Base-by-base conservation (phyloP, 371 early-diverging fungal genomes). In the Mucor irregularis region DNA sequence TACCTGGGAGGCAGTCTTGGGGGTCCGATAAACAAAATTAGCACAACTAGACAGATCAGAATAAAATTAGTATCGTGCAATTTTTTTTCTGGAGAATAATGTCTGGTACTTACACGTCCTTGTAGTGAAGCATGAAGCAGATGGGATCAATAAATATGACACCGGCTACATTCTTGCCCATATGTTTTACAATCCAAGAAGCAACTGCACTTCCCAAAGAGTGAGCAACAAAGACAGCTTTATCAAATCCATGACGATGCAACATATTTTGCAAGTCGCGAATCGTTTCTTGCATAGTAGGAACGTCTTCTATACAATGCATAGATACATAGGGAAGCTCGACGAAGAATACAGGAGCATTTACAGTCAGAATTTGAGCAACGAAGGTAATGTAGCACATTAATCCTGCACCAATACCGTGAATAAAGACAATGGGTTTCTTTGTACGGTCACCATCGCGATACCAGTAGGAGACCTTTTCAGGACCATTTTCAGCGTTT, bases 241-340 rank as follows among this genome's bases (percentile, higher is more conserved):
- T 73, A 1, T 64, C 26, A 49, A 73, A 83, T 3, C 76, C 74
- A 49, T 86, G 86, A 5, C 54, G 56, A 22, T 66, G 65, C 4
- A 90, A 66, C 78, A 88, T 86, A 1, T 74, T 67, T 51, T 85
- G 83, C 16, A 90, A 53, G 53, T 85, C 88, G 13, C 67, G 62
- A 14, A 82, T 73, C 9, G 80, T 83, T 49, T 87, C 84, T 19
- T 80, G 79, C 56, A 82, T 83, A 0, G 80, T 78, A 19, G 88
- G 87, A 0, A 80, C 81, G 47, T 78, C 74, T 21, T 84, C 86
- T 0, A 76, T 61, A 28, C 87, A 76, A 14, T 84, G 75, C 84
- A 86, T 87, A 4, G 85, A 68, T 1, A 90, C 89, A 67, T 82
- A 78, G 1, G 90, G 89, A 17, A 88, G 68, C 57, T 90, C 90